Base-by-base conservation (phyloP, 306 rosid species). In the Rubus parviflorus region DNA sequence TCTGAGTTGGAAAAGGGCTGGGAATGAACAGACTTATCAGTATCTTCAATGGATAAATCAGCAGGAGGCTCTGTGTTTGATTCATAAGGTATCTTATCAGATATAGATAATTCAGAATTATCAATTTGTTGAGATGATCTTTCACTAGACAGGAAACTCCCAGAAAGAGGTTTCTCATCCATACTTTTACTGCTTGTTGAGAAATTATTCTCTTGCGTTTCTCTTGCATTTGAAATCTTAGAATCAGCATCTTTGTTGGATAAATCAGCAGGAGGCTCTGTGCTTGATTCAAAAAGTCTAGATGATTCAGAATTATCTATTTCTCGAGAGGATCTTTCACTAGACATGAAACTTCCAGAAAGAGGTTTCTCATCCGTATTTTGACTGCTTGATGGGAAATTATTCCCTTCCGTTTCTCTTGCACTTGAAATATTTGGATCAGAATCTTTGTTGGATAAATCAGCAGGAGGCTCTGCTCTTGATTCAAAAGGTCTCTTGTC, bases 321-420 rank as follows among this genome's bases (percentile, higher is more conserved):
- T 63, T 81, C 85, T 79, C 77, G 87, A 79, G 87, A 41, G 73
- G 81, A 81, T 65, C 70, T 73, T 81, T 80, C 90, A 75, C 89
- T 78, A 48, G 83, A 83, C 54, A 81, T 83, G 73, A 77, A 83
- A 79, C 76, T 25, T 45, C 81, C 79, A 51, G 71, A 64, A 49
- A 79, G 35, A 54, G 87, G 81, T 65, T 84, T 87, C 69, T 82
- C 89, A 47, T 84, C 90, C 2, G 70, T 70, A 75, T 80, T 75
- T 69, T 85, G 82, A 52, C 68, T 84, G 78, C 74, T 77, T 43
- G 89, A 76, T 53, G 88, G 63, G 30, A 77, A 47, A 81, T 46
- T 72, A 72, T 77, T 70, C 66, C 76, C 86, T 58, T 84, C 90
- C 63, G 82, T 74, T 64, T 81, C 88, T 76, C 63, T 89, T 54